Base-by-base conservation (phyloP, 148 eudicot species). In the Silene latifolia region DNA sequence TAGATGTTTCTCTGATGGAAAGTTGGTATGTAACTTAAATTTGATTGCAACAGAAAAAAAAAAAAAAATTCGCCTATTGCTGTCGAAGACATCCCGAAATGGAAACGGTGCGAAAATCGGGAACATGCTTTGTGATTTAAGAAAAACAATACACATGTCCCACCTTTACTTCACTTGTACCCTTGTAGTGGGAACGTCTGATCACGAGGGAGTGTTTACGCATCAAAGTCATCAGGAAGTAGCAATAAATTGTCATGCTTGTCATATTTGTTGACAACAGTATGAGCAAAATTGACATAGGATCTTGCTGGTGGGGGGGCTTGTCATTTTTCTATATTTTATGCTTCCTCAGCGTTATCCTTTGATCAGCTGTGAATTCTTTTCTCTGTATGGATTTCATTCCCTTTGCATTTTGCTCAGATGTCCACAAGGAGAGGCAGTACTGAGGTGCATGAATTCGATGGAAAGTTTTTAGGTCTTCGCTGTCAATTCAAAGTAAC, bases 391-490 rank as follows among this genome's bases (percentile, higher is more conserved):
- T 20, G 23, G 8, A 24, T 19, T 60, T 61, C 19, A 57, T 64
- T 23, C 35, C 20, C 51, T 13, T 72, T 70, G 63, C 69, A 6
- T 15, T 0, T 56, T 73, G 20, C 27, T 57, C 72, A 93, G 98
- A 93, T 93, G 97, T 88, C 91, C 44, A 87, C 88, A 42, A 85
- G 91, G 72, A 93, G 90, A 80, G 95, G 95, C 57, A 89, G 93
- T 86, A 91, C 97, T 0, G 98, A 93, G 72, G 94, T 93, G 65
- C 95, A 93, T 75, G 98, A 93, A 76, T 91, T 93, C 82, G 93
- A 91, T 61, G 98, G 89, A 62, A 75, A 48, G 48, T 91, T 93
- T 85, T 51, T 86, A 71, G 97, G 97, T 46, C 74, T 63, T 72
- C 83, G 47, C 72, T 87, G 85, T 35, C 85, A 85, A 72, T 80